phyloP scores from a whole-genome alignment of 139 green algal genomes.

The Parachlorella kessleri region DNA sequence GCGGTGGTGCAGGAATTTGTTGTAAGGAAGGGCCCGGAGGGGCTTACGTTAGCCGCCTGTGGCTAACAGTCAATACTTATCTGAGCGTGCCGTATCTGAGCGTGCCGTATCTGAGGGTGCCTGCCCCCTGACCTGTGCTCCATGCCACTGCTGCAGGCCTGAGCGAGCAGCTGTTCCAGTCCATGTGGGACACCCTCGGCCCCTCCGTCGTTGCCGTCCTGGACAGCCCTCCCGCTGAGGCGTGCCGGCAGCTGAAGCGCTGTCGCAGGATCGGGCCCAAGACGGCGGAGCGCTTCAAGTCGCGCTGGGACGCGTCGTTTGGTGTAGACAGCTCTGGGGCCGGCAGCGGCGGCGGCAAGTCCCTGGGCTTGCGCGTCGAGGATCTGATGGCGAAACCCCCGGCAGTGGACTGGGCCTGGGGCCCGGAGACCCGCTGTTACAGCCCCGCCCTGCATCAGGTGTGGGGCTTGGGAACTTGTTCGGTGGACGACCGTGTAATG shows the following conservation, averaged over 20 bases:
- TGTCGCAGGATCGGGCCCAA: slow-evolving; percentile 39
- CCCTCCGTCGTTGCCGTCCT: neutral
- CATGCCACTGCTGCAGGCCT: no score
- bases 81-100: no score
- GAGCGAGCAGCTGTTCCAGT: neutral
- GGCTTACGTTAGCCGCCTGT: no score
- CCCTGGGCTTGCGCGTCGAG: slow-evolving; percentile 3
- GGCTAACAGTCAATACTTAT: no score
- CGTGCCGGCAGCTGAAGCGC: slow-evolving; percentile 3
- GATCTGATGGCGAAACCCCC: slow-evolving; percentile 6
- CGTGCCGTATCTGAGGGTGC: no score
- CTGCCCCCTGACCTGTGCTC: no score
- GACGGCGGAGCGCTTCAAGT: slow-evolving; percentile 53
- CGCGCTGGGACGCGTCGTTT: slow-evolving; percentile 31
- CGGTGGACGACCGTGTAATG: no score
- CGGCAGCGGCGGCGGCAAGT: neutral
- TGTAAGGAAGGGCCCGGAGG: no score
- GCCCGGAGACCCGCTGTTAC: slow-evolving; percentile 32
- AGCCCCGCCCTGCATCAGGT: slow-evolving; percentile 23
- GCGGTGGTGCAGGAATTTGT: no score
- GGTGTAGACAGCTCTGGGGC: neutral
- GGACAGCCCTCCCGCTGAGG: slow-evolving; percentile 1
- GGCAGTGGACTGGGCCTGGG: slow-evolving; percentile 9
- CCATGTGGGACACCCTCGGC: neutral
- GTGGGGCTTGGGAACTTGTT: no score